Evolutionary conservation across 257 asterid species (phyloP).

Genomic region (Solanum pennellii): DNA sequence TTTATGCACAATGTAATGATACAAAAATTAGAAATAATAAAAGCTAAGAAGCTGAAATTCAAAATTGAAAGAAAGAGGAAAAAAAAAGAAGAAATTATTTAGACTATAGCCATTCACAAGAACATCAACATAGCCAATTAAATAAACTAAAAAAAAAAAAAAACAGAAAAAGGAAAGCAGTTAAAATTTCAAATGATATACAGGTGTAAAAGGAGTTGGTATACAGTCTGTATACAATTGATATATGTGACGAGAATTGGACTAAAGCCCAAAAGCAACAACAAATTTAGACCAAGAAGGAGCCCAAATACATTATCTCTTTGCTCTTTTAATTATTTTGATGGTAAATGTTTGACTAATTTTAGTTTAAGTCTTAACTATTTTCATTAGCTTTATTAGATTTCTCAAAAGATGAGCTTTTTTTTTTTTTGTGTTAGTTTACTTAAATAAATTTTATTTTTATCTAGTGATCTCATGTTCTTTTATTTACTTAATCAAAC

Average conservation of each 20-base stretch:
- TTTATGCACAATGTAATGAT: not conserved
- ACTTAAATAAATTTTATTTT: not conserved
- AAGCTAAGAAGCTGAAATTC: not conserved
- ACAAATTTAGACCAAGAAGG: not conserved
- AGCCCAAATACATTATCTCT: not conserved
- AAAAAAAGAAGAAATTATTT: too few species aligned
- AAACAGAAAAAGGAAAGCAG: not conserved
- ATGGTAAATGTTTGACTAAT: not conserved
- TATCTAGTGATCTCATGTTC: not conserved
- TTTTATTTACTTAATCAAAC: not conserved
- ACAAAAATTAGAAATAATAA: too few species aligned
- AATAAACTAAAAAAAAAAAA: not conserved
- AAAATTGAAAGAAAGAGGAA: not conserved
- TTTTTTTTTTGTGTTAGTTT: not conserved
- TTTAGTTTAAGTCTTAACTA: not conserved
- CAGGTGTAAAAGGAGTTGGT: not conserved
- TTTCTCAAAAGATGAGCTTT: not conserved
- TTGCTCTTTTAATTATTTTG: not conserved
- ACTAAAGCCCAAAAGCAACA: not conserved
- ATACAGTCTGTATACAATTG: not conserved
- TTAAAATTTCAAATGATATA: too few species aligned
- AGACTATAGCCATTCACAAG: not conserved
- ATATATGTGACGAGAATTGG: not conserved
- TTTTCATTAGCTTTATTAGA: too few species aligned
- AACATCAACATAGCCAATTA: not conserved